Evolutionary conservation across 1,139 yeast species (phyloP).

Genomic region (Yamadazyma conglobata): DNA sequence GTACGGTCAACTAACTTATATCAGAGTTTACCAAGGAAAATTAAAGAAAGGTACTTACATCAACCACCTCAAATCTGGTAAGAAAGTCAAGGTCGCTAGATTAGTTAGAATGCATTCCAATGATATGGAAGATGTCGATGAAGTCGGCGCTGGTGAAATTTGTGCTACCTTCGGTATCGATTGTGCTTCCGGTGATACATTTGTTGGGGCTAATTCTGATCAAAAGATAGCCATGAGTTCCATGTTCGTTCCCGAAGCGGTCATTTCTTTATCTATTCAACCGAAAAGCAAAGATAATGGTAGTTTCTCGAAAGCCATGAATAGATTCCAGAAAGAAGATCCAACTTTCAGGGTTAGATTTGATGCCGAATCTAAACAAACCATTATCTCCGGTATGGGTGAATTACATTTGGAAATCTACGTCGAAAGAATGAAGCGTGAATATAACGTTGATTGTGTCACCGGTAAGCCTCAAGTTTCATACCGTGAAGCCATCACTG

Average conservation of each 20-base stretch:
- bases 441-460: conserved; percentile 90
- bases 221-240: conserved; percentile 87
- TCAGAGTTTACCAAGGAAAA: conserved; percentile 95
- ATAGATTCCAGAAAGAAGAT: conserved; percentile 96
- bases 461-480: conserved; percentile 99
- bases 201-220: conserved; percentile 69
- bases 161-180: conserved; percentile 99
- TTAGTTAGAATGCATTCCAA: conserved; percentile 98
- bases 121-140: conserved; percentile 97
- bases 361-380: conserved; percentile 91
- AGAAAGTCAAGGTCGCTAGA: conserved; percentile 91
- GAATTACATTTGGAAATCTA: conserved; percentile 95
- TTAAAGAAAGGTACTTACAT: conserved; percentile 87
- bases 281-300: conserved; percentile 89
- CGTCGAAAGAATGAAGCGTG: conserved; percentile 97
- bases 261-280: conserved; percentile 83
- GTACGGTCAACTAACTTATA: conserved; percentile 94
- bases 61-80: conserved; percentile 87
- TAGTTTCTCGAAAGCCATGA: conserved; percentile 88
- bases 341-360: conserved; percentile 94
- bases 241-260: conserved; percentile 98
- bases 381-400: conserved; percentile 98
- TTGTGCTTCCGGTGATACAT: conserved; percentile 99
- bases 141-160: conserved; percentile 96
- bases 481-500: conserved; percentile 87